Base-by-base conservation (phyloP, 495 filamentous ascomycete genomes). In the Pseudoneurospora amorphoporcata region DNA sequence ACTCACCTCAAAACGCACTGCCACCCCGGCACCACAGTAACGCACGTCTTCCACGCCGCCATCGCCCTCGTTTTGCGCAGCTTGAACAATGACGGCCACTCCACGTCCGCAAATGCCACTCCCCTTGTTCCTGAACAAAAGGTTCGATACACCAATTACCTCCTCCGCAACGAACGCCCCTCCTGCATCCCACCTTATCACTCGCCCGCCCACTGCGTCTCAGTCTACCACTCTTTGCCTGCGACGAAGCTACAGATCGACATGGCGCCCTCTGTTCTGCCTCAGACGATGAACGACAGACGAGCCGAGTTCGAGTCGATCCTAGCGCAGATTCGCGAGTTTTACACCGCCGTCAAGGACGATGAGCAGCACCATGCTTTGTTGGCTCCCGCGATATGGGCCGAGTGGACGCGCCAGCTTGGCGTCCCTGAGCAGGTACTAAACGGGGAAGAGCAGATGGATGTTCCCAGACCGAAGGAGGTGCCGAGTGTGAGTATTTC, bases 401-500 rank as follows among this genome's bases (percentile, higher is more conserved):
- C 72, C 2, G 74, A 77, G 14, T 47, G 69, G 19, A 82, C 78
- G 0, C 73, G 72, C 0, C 45, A 16, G 0, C 77, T 75, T 2
- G 77, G 76, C 45, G 75, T 75, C 40, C 53, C 53, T 1, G 53
- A 61, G 12, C 12, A 0, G 5, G 53, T 61, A 2, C 29, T 61
- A 12, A 61, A 61, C 1, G 53, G 53, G 12, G 70, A 71, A 12
- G 73, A 69, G n/a, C 53, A 58, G 2, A 73, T 78, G 2, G 71
- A 75, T 2, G 71, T 83, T 9, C 83, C 82, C 7, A 37, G 41
- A 17, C 80, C 76, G 4, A 79, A 80, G 14, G 17, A 40, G 6
- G 72, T 75, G 8, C 79, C 82, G 0, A 81, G 82, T 0, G 81
- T 80, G 1, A 82, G 81, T 0, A 75, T 85, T 10, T 83, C 83